Evolutionary conservation across 2,329 filamentous ascomycete genomes (phyloP).

Genomic region (Penicillium frequentans): DNA sequence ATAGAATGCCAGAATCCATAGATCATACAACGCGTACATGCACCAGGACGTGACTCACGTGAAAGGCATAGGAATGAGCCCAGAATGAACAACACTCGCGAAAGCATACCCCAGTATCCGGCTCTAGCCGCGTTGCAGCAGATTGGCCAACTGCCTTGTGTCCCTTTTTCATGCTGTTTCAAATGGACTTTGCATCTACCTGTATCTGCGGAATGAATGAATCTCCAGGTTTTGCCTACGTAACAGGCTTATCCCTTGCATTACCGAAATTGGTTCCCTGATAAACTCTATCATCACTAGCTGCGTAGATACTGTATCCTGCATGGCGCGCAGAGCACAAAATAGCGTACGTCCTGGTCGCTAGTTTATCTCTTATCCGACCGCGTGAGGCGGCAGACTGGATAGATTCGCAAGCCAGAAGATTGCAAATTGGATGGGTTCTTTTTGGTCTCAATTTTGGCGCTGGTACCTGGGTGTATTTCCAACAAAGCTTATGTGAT

Average conservation of each 20-base stretch:
- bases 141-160: background rate
- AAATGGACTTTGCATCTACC: background rate
- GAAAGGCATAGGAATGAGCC: background rate
- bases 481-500: background rate
- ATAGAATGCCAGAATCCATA: background rate
- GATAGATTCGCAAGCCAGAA: background rate
- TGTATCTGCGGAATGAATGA: background rate
- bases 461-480: background rate
- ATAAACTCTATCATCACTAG: slow-evolving; percentile 11
- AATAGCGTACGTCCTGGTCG: background rate
- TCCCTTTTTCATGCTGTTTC: background rate
- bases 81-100: background rate
- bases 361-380: background rate
- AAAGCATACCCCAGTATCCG: background rate
- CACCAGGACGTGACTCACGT: background rate
- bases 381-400: background rate
- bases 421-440: background rate
- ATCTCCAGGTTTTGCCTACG: slow-evolving; percentile 3
- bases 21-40: background rate
- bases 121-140: background rate
- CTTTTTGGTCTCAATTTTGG: background rate
- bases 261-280: background rate
- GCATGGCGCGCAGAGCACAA: slow-evolving; percentile 16
- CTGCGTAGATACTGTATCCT: slow-evolving; percentile 8
- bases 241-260: slow-evolving; percentile 10